Conservation (phyloP, 345 rosid genomes). For the Passiflora organensis region DNA sequence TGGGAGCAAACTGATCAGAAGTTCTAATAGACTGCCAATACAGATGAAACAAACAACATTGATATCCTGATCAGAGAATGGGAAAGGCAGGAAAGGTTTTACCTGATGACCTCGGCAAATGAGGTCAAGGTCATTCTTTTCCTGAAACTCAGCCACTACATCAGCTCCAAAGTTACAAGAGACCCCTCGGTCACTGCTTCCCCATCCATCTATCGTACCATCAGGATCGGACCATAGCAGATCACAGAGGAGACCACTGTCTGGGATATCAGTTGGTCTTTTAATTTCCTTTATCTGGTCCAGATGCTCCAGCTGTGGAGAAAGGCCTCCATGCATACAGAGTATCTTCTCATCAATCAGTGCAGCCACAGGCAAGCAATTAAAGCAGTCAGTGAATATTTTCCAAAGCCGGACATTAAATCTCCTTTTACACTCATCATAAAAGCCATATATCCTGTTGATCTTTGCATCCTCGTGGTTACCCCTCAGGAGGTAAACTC, state of each 20-base stretch:
- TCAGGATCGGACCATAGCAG: constrained; percentile 98
- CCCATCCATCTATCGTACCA: constrained; percentile 64
- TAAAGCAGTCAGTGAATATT: constrained; percentile 88
- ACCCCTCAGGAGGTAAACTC: constrained; percentile 73
- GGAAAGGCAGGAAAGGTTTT: constrained; percentile 5
- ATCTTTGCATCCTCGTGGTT: constrained; percentile 99
- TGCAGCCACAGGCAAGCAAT: constrained; percentile 89
- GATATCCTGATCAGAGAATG: neutral
- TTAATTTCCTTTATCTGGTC: constrained; percentile 69
- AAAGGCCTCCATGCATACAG: constrained; percentile 98
- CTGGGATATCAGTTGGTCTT: constrained; percentile 93
- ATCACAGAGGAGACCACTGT: constrained; percentile 87
- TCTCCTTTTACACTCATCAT: constrained; percentile 96
- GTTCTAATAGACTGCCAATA: no score
- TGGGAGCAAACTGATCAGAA: no score
- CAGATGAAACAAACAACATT: no score
- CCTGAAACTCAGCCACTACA: constrained; percentile 71
- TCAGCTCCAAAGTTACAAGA: constrained; percentile 92
- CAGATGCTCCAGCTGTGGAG: constrained; percentile 68
- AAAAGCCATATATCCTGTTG: constrained; percentile 90
- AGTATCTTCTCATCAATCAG: constrained; percentile 82
- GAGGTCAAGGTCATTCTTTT: constrained; percentile 89
- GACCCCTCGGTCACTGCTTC: constrained; percentile 83
- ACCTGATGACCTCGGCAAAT: constrained; percentile 99
- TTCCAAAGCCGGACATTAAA: constrained; percentile 96